These are phyloP conservation scores for Melampsora larici-populina DNA, from an alignment of 1,284 basidiomycete genomes.

Conservation along the genomic window DNA sequence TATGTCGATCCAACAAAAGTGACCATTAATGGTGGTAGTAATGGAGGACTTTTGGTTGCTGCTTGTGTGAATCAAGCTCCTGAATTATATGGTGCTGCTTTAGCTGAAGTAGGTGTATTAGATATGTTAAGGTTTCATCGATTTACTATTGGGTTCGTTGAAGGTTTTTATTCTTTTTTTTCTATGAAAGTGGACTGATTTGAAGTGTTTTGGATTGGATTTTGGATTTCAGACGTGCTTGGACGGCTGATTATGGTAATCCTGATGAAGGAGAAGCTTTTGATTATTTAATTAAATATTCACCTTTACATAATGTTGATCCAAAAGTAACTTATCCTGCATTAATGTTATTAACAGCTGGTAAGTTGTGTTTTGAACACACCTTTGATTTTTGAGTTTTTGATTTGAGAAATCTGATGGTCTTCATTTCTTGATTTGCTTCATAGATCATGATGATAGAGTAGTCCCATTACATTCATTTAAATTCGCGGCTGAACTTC, in stretches of 20 bases:
- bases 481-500: slow-evolving; percentile 71
- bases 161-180: background rate
- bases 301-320: slow-evolving; percentile 69
- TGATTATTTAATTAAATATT: slow-evolving; percentile 70
- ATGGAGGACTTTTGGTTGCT: slow-evolving; percentile 73
- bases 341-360: slow-evolving; percentile 68
- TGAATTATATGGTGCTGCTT: slow-evolving; percentile 71
- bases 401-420: slow-evolving; percentile 1
- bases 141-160: slow-evolving; percentile 64
- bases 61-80: slow-evolving; percentile 76
- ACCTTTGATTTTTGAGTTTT: background rate
- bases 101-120: slow-evolving; percentile 75
- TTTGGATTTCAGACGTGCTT: slow-evolving; percentile 67
- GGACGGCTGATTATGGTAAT: slow-evolving; percentile 78
- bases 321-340: slow-evolving; percentile 62
- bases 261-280: slow-evolving; percentile 71
- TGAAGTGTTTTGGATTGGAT: no score
- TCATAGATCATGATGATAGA: slow-evolving; percentile 64
- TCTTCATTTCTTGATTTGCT: background rate
- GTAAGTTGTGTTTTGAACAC: no score
- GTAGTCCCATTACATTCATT: slow-evolving; percentile 77
- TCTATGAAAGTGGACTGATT: background rate
- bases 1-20: slow-evolving; percentile 70
- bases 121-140: slow-evolving; percentile 75
- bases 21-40: slow-evolving; percentile 70